phyloP scores from a whole-genome alignment of 352 stramenopile species.

The Pythium rhizo-oryzae region DNA sequence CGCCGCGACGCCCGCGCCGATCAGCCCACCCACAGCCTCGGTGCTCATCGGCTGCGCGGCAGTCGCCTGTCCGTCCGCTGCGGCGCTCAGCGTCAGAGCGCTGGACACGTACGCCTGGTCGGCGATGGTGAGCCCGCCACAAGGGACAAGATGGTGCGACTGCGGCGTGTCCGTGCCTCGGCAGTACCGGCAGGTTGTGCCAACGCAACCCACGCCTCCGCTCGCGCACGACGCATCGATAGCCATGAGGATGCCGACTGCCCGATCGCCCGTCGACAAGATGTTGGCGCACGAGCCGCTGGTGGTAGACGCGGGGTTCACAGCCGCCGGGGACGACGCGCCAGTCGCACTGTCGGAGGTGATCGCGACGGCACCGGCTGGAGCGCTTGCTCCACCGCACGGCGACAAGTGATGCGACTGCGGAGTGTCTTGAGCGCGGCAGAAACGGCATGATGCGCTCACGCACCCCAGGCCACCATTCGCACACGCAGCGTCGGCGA shows the following conservation, averaged over 20 bases:
- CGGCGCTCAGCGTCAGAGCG: not conserved
- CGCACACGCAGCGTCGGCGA: conserved; percentile 10
- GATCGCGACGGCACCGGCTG: not conserved
- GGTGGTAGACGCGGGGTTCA: not conserved
- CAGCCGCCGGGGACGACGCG: not conserved
- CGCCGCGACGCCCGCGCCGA: not conserved
- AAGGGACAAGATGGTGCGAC: conserved; percentile 16
- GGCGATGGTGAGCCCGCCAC: not conserved
- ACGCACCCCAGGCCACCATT: conserved; percentile 18
- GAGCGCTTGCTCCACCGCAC: not conserved
- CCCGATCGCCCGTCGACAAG: not conserved
- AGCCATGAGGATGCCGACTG: not conserved
- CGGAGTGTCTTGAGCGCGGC: conserved; percentile 5
- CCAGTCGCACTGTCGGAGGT: not conserved
- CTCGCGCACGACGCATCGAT: conserved; percentile 15
- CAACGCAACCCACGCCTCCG: conserved; percentile 20
- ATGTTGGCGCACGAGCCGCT: conserved; percentile 4
- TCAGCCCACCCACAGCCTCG: not conserved
- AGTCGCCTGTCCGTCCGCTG: not conserved
- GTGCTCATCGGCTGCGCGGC: not conserved
- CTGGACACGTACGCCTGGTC: not conserved
- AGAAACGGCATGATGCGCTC: conserved; percentile 15
- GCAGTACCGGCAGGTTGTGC: conserved; percentile 19
- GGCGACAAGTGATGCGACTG: conserved; percentile 11
- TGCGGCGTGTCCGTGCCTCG: conserved; percentile 6